Conservation (phyloP, 1,284 basidiomycete species). For the Ceraceosorus guamensis region DNA sequence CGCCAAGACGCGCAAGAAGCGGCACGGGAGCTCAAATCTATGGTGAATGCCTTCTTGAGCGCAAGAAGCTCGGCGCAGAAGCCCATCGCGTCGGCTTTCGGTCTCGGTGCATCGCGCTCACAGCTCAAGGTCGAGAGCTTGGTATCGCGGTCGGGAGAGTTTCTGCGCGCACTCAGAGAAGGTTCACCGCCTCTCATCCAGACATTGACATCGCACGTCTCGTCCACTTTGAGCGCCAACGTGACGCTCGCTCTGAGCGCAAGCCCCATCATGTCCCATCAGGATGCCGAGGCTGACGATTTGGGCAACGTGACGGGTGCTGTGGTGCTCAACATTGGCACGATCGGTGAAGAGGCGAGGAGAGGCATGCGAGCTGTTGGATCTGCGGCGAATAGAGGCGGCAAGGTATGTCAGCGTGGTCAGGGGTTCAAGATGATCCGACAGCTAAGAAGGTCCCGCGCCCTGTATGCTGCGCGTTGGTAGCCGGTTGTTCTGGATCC, state of each 20-base stretch:
- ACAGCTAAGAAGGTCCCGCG: constrained; percentile 61
- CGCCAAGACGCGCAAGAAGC: constrained; percentile 60
- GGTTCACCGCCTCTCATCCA: constrained; percentile 25
- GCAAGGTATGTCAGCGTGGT: constrained; percentile 13
- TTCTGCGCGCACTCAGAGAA: constrained; percentile 16
- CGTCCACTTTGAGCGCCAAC: constrained; percentile 84
- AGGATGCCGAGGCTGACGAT: constrained; percentile 70
- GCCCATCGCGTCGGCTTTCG: not conserved
- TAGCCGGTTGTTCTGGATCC: constrained; percentile 88
- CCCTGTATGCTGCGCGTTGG: not conserved
- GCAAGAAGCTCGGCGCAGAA: not conserved
- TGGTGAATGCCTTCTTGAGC: constrained; percentile 47
- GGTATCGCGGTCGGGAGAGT: not conserved
- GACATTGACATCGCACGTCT: constrained; percentile 84
- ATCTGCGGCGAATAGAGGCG: constrained; percentile 41
- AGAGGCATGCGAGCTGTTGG: constrained; percentile 78
- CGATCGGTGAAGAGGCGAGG: constrained; percentile 58
- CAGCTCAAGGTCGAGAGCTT: not conserved
- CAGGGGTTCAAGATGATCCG: not conserved
- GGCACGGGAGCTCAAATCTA: constrained; percentile 51
- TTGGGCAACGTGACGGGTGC: constrained; percentile 63
- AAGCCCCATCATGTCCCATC: constrained; percentile 75
- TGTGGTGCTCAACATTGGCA: constrained; percentile 84
- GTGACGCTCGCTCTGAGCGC: constrained; percentile 79
- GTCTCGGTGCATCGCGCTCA: not conserved